Percentiles rank a stretch among this genome's conserved stretches.
Evolutionary conservation across 495 filamentous ascomycete species (phyloP).

Genomic region (Amniculicola lignicola): DNA sequence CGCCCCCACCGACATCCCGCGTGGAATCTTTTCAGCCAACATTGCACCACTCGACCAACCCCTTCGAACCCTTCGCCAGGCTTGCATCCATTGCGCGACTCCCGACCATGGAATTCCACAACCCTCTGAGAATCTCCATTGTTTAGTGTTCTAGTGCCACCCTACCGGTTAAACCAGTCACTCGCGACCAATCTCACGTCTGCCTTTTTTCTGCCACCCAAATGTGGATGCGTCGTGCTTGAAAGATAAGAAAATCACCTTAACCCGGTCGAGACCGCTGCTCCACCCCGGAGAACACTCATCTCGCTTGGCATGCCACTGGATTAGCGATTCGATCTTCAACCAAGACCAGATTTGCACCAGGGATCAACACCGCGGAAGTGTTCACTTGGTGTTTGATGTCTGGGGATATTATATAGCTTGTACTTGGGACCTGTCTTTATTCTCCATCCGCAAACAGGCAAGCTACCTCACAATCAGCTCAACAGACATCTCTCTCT

Average conservation of each 20-base stretch:
- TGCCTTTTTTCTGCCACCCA: no score
- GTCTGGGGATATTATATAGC: constrained; percentile 8
- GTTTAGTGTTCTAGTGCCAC: no score
- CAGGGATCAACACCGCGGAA: constrained; percentile 18
- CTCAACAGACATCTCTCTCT: background rate
- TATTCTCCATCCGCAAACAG: constrained; percentile 6
- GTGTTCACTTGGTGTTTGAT: background rate
- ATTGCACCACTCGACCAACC: constrained; percentile 5
- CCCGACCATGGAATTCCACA: no score
- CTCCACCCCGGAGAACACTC: constrained; percentile 21
- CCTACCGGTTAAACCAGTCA: no score
- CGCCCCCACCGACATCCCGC: constrained; percentile 23
- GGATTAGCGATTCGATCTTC: constrained; percentile 5
- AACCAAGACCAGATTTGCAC: background rate
- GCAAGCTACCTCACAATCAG: background rate
- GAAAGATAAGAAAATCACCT: constrained; percentile 23
- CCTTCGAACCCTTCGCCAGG: no score
- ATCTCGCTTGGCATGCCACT: constrained; percentile 13
- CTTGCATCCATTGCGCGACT: no score
- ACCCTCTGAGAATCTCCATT: no score
- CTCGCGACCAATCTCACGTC: no score
- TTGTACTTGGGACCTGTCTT: background rate
- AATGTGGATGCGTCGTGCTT: no score
- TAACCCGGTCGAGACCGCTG: background rate
- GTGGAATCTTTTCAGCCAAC: background rate